These are phyloP conservation scores for Cryptosporidium canis DNA, from an alignment of 169 alveolate genomes.

Conservation along the genomic window DNA sequence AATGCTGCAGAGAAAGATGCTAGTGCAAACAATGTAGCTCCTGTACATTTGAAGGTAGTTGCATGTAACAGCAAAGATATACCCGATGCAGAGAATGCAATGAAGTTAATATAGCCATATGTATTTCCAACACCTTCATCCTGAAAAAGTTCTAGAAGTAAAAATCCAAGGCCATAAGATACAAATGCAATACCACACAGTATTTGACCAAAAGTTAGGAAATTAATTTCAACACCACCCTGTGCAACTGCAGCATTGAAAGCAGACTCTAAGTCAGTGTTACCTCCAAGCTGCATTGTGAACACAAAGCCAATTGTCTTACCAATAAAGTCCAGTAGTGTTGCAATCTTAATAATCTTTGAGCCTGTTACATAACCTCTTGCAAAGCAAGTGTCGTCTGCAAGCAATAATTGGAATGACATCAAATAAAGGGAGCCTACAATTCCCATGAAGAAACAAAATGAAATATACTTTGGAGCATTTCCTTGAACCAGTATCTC, in stretches of 20 bases:
- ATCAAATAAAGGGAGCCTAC: conserved; percentile 86
- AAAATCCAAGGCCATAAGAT: conserved; percentile 88
- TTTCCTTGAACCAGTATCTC: conserved; percentile 61
- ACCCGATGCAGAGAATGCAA: conserved; percentile 32
- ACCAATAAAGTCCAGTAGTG: conserved; percentile 90
- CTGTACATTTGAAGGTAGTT: conserved; percentile 78
- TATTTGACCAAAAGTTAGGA: conserved; percentile 87
- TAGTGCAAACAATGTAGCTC: conserved; percentile 81
- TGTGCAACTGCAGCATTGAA: conserved; percentile 84
- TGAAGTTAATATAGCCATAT: conserved; percentile 89
- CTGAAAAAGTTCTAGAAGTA: conserved; percentile 90
- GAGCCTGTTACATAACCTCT: conserved; percentile 93
- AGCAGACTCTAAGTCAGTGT: conserved; percentile 88
- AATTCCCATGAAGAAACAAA: conserved; percentile 74
- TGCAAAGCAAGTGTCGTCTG: conserved; percentile 94
- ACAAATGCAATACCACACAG: conserved; percentile 88
- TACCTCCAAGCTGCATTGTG: conserved; percentile 87
- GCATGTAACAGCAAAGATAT: conserved; percentile 75
- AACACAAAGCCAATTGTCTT: conserved; percentile 89
- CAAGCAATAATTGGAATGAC: conserved; percentile 89
- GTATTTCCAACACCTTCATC: conserved; percentile 93
- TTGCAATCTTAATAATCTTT: conserved; percentile 88
- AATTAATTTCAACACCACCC: conserved; percentile 90
- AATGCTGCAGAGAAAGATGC: conserved; percentile 87
- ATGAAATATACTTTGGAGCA: conserved; percentile 53